A percentile compares a stretch with the other conserved stretches of the same genome.
Conservation (phyloP, 768 basidiomycete species). For the Phylloporus scabripes region DNA sequence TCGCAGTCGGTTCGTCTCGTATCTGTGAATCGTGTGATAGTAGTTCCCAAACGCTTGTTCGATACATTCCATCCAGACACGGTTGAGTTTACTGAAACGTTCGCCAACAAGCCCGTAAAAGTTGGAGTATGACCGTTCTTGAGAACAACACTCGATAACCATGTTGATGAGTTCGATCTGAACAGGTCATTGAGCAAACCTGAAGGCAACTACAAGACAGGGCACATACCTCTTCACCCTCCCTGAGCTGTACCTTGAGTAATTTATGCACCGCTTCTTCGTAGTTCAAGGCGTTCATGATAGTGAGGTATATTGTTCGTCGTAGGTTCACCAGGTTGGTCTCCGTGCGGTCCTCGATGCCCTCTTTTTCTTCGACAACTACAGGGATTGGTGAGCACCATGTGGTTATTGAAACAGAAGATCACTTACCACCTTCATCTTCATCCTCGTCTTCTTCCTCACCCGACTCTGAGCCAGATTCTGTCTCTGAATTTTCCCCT, state of each 20-base stretch:
- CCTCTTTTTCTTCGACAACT: constrained; percentile 77
- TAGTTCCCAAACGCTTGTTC: constrained; percentile 86
- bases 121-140: constrained; percentile 95
- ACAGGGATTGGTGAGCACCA: constrained; percentile 9
- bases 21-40: constrained; percentile 95
- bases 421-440: constrained; percentile 42
- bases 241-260: constrained; percentile 84
- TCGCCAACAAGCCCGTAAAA: constrained; percentile 97
- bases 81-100: constrained; percentile 93
- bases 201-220: not conserved
- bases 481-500: constrained; percentile 78
- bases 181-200: not conserved
- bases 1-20: constrained; percentile 96
- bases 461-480: constrained; percentile 58
- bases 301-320: constrained; percentile 90
- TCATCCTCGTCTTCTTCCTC: constrained; percentile 62
- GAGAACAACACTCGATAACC: constrained; percentile 99
- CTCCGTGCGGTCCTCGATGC: constrained; percentile 91
- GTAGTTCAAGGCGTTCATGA: constrained; percentile 98
- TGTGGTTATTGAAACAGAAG: constrained; percentile 20
- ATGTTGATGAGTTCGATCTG: constrained; percentile 96
- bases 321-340: constrained; percentile 95
- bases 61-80: constrained; percentile 86
- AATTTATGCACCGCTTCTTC: constrained; percentile 99
- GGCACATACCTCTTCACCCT: constrained; percentile 83